Conservation (phyloP, 306 rosid genomes). For the Carpinus viminea region DNA sequence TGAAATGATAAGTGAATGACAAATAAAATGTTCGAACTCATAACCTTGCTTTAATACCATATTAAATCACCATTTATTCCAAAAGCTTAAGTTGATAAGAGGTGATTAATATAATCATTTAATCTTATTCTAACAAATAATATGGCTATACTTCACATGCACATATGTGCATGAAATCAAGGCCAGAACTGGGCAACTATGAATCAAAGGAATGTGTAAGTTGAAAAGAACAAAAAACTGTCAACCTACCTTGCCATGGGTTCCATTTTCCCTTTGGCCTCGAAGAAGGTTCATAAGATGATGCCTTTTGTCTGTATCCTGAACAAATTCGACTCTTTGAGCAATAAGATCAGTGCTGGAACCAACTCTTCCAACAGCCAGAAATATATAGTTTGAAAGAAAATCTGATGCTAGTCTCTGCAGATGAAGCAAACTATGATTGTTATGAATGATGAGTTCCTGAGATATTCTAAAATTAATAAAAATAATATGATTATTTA, state of each 20-base stretch:
- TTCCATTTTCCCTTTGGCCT: slow-evolving; percentile 82
- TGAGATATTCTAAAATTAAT: neutral
- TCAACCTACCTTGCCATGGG: slow-evolving; percentile 72
- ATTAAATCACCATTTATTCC: too few species aligned
- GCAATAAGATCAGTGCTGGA: slow-evolving; percentile 93
- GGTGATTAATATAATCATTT: too few species aligned
- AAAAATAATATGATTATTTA: neutral
- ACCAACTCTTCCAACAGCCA: slow-evolving; percentile 99
- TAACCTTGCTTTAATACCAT: too few species aligned
- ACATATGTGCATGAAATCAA: neutral
- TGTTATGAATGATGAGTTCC: neutral
- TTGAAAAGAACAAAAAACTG: neutral
- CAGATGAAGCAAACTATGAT: slow-evolving; percentile 15
- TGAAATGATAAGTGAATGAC: too few species aligned
- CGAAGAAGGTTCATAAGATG: slow-evolving; percentile 98
- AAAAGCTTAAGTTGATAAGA: too few species aligned
- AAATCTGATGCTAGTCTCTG: slow-evolving; percentile 98
- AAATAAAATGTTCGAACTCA: too few species aligned
- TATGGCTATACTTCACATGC: neutral
- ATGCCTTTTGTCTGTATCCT: slow-evolving; percentile 88
- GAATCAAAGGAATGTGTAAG: neutral
- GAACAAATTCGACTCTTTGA: slow-evolving; percentile 96
- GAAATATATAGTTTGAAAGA: slow-evolving; percentile 77
- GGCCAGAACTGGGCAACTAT: neutral
- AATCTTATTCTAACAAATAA: neutral